Conservation (phyloP, 108 stramenopile genomes). For the Skeletonema grethae region DNA sequence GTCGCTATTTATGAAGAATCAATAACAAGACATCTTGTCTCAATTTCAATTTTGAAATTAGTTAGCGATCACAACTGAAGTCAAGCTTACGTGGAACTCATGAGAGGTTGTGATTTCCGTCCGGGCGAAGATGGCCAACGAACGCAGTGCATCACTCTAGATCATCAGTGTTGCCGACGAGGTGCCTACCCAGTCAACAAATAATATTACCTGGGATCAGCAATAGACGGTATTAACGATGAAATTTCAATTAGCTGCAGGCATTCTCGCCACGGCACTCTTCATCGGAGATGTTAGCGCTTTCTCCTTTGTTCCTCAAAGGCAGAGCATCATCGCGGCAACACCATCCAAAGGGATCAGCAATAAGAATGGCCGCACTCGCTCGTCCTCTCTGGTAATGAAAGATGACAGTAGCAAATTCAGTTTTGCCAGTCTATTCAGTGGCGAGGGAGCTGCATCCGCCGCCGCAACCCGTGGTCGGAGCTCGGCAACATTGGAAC, state of each 20-base stretch:
- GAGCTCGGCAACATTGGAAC: constrained; percentile 41
- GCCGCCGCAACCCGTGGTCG: constrained; percentile 2
- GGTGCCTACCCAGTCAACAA: neutral
- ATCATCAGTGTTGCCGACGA: no score
- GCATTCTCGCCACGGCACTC: constrained; percentile 20
- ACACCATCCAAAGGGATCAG: neutral
- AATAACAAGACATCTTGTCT: neutral
- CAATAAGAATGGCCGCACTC: neutral
- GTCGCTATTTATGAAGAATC: neutral
- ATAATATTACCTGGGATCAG: neutral
- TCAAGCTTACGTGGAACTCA: no score
- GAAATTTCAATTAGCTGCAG: constrained; percentile 20
- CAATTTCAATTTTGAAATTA: no score
- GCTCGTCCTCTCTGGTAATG: constrained; percentile 7
- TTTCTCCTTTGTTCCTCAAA: constrained; percentile 39
- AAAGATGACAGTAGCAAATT: constrained; percentile 29
- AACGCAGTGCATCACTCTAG: no score
- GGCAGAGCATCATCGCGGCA: neutral
- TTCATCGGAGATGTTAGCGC: neutral
- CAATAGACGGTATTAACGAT: neutral
- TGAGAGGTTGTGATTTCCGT: no score
- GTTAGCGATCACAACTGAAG: no score
- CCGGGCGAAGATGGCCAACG: no score
- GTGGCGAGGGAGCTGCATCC: constrained; percentile 1
- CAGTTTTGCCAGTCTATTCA: constrained; percentile 51